These are phyloP conservation scores for Geoglossum glabrum DNA, from an alignment of 495 filamentous ascomycete genomes.

Conservation along the genomic window DNA sequence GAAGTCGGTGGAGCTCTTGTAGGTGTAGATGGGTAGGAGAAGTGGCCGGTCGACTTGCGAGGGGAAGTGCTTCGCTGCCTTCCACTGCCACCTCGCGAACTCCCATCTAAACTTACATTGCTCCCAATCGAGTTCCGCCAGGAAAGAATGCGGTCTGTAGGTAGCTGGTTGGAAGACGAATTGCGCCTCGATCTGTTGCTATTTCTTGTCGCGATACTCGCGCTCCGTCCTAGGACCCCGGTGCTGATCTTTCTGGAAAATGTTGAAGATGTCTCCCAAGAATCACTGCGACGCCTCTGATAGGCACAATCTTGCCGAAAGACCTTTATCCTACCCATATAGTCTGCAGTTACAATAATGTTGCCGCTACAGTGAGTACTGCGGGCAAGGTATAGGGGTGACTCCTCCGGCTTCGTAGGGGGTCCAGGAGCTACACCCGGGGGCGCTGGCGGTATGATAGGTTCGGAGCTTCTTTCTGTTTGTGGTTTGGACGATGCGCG, in stretches of 20 bases:
- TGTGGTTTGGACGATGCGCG: constrained; percentile 18
- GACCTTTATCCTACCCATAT: constrained; percentile 72
- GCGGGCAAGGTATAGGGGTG: constrained; percentile 51
- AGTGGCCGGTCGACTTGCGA: constrained; percentile 25
- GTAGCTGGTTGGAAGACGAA: constrained; percentile 29
- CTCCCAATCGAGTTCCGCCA: constrained; percentile 71
- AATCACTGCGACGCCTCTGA: constrained; percentile 36
- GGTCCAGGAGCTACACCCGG: constrained; percentile 26
- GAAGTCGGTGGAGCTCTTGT: constrained; percentile 2
- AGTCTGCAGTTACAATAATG: constrained; percentile 84
- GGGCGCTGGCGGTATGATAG: constrained; percentile 10
- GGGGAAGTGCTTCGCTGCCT: constrained; percentile 33
- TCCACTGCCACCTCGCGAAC: constrained; percentile 16
- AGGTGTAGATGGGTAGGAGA: constrained; percentile 15
- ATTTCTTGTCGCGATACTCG: constrained; percentile 33
- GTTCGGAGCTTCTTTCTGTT: constrained; percentile 12
- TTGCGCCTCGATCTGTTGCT: constrained; percentile 36
- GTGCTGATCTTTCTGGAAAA: constrained; percentile 50
- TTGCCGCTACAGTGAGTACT: constrained; percentile 64
- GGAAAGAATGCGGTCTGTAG: constrained; percentile 69
- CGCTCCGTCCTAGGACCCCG: constrained; percentile 39
- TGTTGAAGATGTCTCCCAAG: constrained; percentile 46
- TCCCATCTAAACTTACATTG: constrained; percentile 30
- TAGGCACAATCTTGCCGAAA: constrained; percentile 86
- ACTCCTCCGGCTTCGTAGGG: constrained; percentile 30